phyloP scores from a whole-genome alignment of 1,139 yeast species.

The Protomyces lactucae-debilis region DNA sequence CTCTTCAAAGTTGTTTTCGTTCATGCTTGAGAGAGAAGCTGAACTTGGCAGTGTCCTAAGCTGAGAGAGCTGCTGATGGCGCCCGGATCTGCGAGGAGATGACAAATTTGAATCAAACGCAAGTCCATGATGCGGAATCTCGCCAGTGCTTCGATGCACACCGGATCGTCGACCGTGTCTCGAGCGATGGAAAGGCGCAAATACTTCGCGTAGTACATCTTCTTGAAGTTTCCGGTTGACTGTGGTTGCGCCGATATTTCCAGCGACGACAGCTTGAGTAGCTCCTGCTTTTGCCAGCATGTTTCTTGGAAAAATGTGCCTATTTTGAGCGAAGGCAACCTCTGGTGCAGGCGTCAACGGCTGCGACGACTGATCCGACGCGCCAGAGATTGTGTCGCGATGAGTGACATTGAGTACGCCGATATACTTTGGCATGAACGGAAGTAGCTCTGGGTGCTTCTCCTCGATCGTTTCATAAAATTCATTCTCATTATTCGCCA shows the following conservation, averaged over 20 bases:
- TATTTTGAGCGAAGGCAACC: conserved; percentile 29
- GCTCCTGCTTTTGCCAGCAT: conserved; percentile 6
- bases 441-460: conserved; percentile 66
- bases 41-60: conserved; percentile 11
- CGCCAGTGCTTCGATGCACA: background rate
- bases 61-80: background rate
- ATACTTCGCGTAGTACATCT: conserved; percentile 62
- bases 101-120: background rate
- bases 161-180: conserved; percentile 3
- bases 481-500: conserved; percentile 79
- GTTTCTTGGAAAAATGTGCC: conserved; percentile 28
- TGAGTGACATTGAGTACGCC: conserved; percentile 92
- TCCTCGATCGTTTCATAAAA: conserved; percentile 88
- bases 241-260: conserved; percentile 55
- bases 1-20: background rate
- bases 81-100: background rate
- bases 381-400: conserved; percentile 38
- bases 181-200: conserved; percentile 47
- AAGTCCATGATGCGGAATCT: background rate
- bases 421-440: conserved; percentile 86
- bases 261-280: background rate
- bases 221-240: conserved; percentile 63
- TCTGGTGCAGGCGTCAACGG: conserved; percentile 15
- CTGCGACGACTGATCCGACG: background rate
- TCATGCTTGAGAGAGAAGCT: conserved; percentile 2